phyloP scores from a whole-genome alignment of 352 stramenopile genomes.

The Phytophthora pluvialis region DNA sequence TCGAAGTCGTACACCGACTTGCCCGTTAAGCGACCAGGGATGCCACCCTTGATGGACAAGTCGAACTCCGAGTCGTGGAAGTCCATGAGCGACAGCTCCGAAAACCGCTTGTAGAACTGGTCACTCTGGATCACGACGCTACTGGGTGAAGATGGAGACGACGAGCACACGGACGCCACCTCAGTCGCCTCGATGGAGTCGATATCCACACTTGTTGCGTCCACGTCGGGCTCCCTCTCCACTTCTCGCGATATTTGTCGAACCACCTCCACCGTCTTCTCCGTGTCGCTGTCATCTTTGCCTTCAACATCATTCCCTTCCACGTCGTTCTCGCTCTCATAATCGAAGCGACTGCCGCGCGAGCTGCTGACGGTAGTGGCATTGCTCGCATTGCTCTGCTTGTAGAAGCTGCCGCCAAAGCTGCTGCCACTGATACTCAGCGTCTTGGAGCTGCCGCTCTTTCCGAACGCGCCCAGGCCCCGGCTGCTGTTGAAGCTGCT shows the following conservation, averaged over 20 bases:
- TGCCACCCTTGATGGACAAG: conserved; percentile 45
- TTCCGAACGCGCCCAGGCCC: conserved; percentile 32
- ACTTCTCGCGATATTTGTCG: conserved; percentile 20
- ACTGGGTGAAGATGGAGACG: conserved; percentile 51
- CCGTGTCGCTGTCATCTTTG: conserved; percentile 34
- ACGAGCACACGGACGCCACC: conserved; percentile 44
- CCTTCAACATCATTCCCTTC: conserved; percentile 33
- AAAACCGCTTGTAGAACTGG: conserved; percentile 56
- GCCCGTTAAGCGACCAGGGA: conserved; percentile 31
- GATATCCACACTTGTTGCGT: conserved; percentile 22
- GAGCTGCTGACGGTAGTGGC: conserved; percentile 43
- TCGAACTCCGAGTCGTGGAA: conserved; percentile 78
- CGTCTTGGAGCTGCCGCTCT: conserved; percentile 44
- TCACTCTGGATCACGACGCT: conserved; percentile 42
- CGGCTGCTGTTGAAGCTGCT: conserved; percentile 42
- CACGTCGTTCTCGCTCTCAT: conserved; percentile 41
- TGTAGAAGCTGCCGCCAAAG: conserved; percentile 44
- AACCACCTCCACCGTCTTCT: conserved; percentile 23
- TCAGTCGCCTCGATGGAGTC: conserved; percentile 30
- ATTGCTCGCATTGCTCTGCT: conserved; percentile 43
- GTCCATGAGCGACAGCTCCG: conserved; percentile 56
- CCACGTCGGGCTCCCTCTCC: conserved; percentile 36
- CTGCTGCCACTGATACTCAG: conserved; percentile 45
- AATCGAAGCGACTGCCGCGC: conserved; percentile 37
- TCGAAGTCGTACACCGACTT: conserved; percentile 44